Evolutionary conservation across 2,329 filamentous ascomycete species (phyloP), one percentile per base, ranked within the genome.

Genomic region (Colletotrichum caudatum): DNA sequence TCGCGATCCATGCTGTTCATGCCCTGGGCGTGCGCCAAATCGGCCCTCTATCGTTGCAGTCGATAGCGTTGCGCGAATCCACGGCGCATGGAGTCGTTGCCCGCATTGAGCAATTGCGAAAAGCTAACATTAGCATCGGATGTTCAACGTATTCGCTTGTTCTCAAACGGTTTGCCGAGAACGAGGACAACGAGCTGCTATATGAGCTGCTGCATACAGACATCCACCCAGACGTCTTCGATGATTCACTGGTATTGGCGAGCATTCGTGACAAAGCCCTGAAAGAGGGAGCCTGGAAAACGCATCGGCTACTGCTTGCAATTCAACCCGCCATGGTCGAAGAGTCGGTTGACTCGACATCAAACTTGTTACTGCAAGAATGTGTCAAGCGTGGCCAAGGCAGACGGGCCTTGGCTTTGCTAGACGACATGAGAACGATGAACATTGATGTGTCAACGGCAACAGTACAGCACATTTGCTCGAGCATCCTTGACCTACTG

Each of bases 1-100:
- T 92, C 74, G 89, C 94, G 35, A 89, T 97, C 66, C 88, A 88
- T 44, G 87, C 93, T 8, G 83, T 96, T 23, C 85, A 88, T 67
- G 89, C 92, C 76, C 88, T 97, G 63, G 93, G 93, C 2, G 84
- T 97, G 6, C 85, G 89, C 59, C 83, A 85, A 46, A 91, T 97
- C 73, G 94, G 94, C 0, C 92, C 94, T 0, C 82, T 92, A 23
- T 92, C 94, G 5, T 79, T 97, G 26, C 92, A 94, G 74, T 91
- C 95, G 57, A 89, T 97, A 79, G 93, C 91, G 4, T 80, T 92
- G 14, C 87, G 93, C 76, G 89, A 92, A 64, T 79, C 83, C 1
- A 86, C 86, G 12, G 79, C 89, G 0, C 81, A 86, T 41, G 87
- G 85, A 8, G 83, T 96, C n/a, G 77, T 84, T 33, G 78, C 82